Conservation (phyloP, 768 basidiomycete genomes). For the Strobilomyces dryophilus region DNA sequence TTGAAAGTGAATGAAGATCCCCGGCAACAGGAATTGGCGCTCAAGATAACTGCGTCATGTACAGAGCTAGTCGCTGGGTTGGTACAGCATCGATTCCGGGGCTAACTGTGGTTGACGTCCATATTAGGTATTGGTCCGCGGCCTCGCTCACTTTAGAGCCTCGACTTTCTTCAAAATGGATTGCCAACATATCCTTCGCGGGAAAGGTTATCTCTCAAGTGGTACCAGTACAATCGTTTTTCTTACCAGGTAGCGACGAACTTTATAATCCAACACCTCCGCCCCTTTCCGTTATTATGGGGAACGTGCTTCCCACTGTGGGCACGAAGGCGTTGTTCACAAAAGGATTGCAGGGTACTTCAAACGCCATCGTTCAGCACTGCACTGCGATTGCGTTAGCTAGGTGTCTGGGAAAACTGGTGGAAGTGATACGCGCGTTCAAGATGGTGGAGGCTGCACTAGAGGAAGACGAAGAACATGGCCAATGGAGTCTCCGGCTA, state of each 20-base stretch:
- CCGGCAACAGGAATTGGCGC: conserved; percentile 77
- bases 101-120: conserved; percentile 11
- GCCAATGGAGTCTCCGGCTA: conserved; percentile 68
- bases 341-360: conserved; percentile 72
- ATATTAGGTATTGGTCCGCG: conserved; percentile 65
- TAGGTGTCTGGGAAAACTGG: conserved; percentile 72
- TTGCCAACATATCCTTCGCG: conserved; percentile 82
- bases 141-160: conserved; percentile 76
- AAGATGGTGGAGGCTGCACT: conserved; percentile 47
- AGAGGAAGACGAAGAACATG: conserved; percentile 57
- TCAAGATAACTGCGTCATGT: conserved; percentile 76
- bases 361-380: conserved; percentile 73
- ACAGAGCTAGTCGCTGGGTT: conserved; percentile 84
- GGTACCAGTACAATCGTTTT: conserved; percentile 60
- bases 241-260: conserved; percentile 39
- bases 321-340: conserved; percentile 71
- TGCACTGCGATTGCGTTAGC: conserved; percentile 75
- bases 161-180: conserved; percentile 85
- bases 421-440: conserved; percentile 48
- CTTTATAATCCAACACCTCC: conserved; percentile 74
- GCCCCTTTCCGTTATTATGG: conserved; percentile 62
- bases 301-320: conserved; percentile 73
- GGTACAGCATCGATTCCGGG: conserved; percentile 15
- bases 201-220: conserved; percentile 75
- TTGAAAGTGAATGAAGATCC: conserved; percentile 88